Evolutionary conservation across 2,329 filamentous ascomycete genomes (phyloP).

Genomic region (Leptographium procerum): DNA sequence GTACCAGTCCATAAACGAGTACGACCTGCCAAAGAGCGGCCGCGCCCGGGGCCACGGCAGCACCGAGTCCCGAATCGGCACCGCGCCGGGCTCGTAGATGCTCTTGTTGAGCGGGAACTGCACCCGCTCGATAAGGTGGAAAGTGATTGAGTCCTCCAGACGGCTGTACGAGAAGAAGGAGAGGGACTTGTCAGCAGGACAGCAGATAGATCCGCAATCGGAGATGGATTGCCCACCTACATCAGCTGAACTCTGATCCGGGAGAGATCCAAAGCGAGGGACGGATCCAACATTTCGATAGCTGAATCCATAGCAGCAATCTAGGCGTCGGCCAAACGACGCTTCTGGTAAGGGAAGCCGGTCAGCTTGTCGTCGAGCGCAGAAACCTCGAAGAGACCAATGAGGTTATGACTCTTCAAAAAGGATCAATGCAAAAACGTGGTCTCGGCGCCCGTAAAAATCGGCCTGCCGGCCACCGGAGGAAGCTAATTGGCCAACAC

Average conservation of each 20-base stretch:
- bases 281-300: slow-evolving; percentile 76
- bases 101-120: slow-evolving; percentile 88
- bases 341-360: not conserved
- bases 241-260: slow-evolving; percentile 93
- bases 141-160: slow-evolving; percentile 94
- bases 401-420: too few species aligned
- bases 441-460: not conserved
- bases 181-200: not conserved
- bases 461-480: not conserved
- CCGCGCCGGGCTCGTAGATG: slow-evolving; percentile 74
- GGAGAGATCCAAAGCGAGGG: slow-evolving; percentile 74
- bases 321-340: not conserved
- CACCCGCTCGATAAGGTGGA: slow-evolving; percentile 93
- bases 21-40: slow-evolving; percentile 24
- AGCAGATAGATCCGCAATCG: not conserved
- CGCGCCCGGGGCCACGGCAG: not conserved
- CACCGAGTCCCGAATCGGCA: slow-evolving; percentile 54
- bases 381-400: too few species aligned
- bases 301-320: slow-evolving; percentile 64
- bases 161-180: slow-evolving; percentile 48
- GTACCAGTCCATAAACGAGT: slow-evolving; percentile 91
- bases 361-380: too few species aligned
- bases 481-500: not conserved
- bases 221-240: slow-evolving; percentile 34
- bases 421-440: too few species aligned